phyloP scores from a whole-genome alignment of 2,329 filamentous ascomycete species.

The Colletotrichum lentis region DNA sequence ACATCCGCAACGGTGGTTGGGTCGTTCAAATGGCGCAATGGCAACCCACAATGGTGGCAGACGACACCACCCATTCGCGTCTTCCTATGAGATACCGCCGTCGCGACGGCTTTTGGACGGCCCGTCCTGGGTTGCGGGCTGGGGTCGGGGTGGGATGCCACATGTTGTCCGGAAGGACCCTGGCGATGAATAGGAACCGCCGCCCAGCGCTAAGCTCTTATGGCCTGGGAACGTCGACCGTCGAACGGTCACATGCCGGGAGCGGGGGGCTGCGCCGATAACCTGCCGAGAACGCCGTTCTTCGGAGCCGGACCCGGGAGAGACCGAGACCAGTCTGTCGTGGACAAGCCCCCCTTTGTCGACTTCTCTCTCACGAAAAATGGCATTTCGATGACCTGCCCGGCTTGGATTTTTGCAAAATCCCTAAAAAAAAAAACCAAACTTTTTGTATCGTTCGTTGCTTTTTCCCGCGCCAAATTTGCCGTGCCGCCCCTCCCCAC shows the following conservation, averaged over 20 bases:
- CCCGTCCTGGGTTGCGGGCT: not conserved
- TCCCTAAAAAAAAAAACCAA: no score
- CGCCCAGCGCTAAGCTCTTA: constrained; percentile 23
- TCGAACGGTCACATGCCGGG: not conserved
- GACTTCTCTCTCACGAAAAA: not conserved
- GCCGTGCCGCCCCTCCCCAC: not conserved
- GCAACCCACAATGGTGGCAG: constrained; percentile 32
- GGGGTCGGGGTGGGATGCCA: constrained; percentile 4
- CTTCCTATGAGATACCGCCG: constrained; percentile 12
- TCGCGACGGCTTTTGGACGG: constrained; percentile 9
- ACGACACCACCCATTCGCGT: constrained; percentile 11
- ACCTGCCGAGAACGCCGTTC: not conserved
- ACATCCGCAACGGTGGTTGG: constrained; percentile 26
- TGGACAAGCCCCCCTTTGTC: constrained; percentile 1
- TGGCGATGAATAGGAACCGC: not conserved
- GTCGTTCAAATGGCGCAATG: constrained; percentile 31
- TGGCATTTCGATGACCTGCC: not conserved
- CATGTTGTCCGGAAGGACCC: not conserved
- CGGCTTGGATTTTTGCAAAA: constrained; percentile 16
- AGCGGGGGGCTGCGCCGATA: not conserved
- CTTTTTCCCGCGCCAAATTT: constrained; percentile 2
- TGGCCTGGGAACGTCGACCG: not conserved
- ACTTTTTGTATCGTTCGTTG: constrained; percentile 20
- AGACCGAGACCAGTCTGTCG: not conserved
- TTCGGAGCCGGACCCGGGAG: constrained; percentile 2